Evolutionary conservation across 345 rosid genomes (phyloP).

Genomic region (Populus simonii): DNA sequence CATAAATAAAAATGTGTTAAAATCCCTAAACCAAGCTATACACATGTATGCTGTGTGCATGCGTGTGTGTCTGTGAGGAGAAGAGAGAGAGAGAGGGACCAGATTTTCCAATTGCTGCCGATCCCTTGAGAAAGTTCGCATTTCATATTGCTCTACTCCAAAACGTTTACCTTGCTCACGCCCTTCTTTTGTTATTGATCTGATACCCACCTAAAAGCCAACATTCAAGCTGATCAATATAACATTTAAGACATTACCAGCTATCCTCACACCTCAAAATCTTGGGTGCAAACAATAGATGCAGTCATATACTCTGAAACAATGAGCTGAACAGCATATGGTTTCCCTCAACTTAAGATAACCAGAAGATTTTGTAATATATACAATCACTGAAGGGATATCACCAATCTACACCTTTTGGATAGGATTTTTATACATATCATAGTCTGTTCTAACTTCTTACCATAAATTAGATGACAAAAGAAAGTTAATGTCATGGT

Average conservation of each 20-base stretch:
- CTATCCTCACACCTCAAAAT: background rate
- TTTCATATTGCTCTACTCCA: constrained; percentile 94
- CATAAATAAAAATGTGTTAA: background rate
- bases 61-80: background rate
- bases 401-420: background rate
- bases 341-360: background rate
- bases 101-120: constrained; percentile 70
- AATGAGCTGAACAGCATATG: background rate
- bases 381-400: background rate
- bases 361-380: background rate
- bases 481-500: background rate
- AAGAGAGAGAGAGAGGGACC: constrained; percentile 35
- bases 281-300: background rate
- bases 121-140: constrained; percentile 87
- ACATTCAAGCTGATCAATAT: background rate
- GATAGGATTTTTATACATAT: background rate
- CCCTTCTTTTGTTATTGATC: constrained; percentile 87
- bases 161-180: constrained; percentile 87
- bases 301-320: background rate
- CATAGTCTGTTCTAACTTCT: background rate
- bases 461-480: background rate
- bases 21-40: background rate
- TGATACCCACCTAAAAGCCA: constrained; percentile 74
- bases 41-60: background rate
- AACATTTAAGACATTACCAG: background rate